phyloP scores from a whole-genome alignment of 495 filamentous ascomycete species.

The Platismatia glauca region DNA sequence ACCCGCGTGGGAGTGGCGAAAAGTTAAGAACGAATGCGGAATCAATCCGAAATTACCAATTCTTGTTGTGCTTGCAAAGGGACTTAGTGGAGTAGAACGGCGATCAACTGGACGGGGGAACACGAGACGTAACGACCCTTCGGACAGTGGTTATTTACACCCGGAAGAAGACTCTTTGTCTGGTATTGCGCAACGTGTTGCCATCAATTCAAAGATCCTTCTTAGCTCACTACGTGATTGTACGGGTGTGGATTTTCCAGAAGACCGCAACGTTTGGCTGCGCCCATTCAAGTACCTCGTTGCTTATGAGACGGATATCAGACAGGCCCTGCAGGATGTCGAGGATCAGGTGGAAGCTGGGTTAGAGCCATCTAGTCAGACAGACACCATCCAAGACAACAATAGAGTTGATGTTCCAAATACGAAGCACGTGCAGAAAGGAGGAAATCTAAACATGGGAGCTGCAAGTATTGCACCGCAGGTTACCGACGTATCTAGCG shows the following conservation, averaged over 20 bases:
- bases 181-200: background rate
- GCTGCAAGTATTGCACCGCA: background rate
- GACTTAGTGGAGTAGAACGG: background rate
- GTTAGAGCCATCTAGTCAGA: background rate
- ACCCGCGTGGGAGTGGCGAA: background rate
- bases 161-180: background rate
- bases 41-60: background rate
- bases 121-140: background rate
- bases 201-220: background rate
- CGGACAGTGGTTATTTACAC: background rate
- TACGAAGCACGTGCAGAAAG: background rate
- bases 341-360: background rate
- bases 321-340: background rate
- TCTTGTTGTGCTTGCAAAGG: background rate
- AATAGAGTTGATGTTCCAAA: background rate
- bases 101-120: background rate
- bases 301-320: constrained; percentile 3
- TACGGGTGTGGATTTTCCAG: background rate
- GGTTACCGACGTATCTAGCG: background rate
- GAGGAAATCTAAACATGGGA: background rate
- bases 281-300: constrained; percentile 10
- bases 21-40: background rate
- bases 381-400: background rate
- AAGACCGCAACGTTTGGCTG: background rate
- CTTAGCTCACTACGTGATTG: background rate